phyloP scores from a whole-genome alignment of 176 grass and related monocot species.

The Juncus effusus region DNA sequence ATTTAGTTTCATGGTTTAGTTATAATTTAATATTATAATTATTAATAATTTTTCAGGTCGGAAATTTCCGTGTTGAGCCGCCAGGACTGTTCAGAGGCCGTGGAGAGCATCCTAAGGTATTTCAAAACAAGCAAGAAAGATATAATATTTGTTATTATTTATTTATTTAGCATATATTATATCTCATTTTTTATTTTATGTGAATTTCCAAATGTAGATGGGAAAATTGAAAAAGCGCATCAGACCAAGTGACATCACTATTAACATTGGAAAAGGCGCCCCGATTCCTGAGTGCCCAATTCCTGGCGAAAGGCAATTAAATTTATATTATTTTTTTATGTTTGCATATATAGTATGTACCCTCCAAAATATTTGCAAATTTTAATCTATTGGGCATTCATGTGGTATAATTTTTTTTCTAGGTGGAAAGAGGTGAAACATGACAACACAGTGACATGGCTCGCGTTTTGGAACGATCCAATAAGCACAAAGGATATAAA shows the following conservation, averaged over 20 bases:
- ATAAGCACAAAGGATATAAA: constrained; percentile 86
- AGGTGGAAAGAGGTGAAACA: constrained; percentile 91
- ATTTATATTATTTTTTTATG: background rate
- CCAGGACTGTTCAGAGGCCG: constrained; percentile 85
- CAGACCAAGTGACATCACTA: constrained; percentile 73
- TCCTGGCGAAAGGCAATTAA: constrained; percentile 64
- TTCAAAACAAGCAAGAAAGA: background rate
- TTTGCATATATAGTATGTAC: constrained; percentile 12
- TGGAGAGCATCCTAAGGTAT: constrained; percentile 90
- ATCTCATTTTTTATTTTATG: too few relatives aligned
- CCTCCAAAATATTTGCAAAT: background rate
- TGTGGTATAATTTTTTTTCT: too few relatives aligned
- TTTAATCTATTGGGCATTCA: constrained; percentile 12
- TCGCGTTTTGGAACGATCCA: constrained; percentile 90
- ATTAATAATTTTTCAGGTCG: constrained; percentile 50
- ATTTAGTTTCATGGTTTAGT: too few relatives aligned
- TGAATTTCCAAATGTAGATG: constrained; percentile 64
- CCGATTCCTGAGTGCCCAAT: constrained; percentile 65
- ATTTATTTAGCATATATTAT: background rate
- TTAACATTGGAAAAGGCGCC: constrained; percentile 55
- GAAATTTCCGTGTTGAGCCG: constrained; percentile 87
- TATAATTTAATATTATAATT: too few relatives aligned
- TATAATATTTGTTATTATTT: background rate
- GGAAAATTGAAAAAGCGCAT: constrained; percentile 80
- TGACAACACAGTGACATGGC: constrained; percentile 89